A percentile compares a stretch with the other conserved stretches of the same genome.
Evolutionary conservation across 2,329 filamentous ascomycete genomes (phyloP).

Genomic region (Massarina eburnea): DNA sequence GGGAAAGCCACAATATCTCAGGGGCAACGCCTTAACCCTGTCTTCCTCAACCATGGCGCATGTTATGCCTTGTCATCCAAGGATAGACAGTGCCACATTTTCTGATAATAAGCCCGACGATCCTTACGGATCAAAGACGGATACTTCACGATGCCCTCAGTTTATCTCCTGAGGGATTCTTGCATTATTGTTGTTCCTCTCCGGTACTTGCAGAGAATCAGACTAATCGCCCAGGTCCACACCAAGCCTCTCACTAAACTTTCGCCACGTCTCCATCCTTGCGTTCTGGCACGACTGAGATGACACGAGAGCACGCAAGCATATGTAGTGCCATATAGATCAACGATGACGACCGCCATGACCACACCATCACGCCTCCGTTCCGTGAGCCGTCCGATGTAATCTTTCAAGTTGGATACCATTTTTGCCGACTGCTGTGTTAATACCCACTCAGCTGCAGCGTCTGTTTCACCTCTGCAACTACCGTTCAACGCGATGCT

Average conservation of each 20-base stretch:
- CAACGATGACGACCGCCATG: slow-evolving; percentile 15
- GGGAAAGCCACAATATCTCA: slow-evolving; percentile 31
- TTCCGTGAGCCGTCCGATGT: slow-evolving; percentile 12
- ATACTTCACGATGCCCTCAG: background rate
- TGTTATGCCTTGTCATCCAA: slow-evolving; percentile 13
- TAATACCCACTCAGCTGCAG: slow-evolving; percentile 6
- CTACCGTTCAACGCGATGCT: slow-evolving; percentile 6
- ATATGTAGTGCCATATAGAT: slow-evolving; percentile 15
- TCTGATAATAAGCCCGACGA: slow-evolving; percentile 5
- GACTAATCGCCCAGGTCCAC: background rate
- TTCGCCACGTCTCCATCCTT: slow-evolving; percentile 11
- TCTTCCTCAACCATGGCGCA: slow-evolving; percentile 23
- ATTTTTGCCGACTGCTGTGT: slow-evolving; percentile 9
- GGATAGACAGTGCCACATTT: slow-evolving; percentile 8
- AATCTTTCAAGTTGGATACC: slow-evolving; percentile 3
- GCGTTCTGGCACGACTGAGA: slow-evolving; percentile 10
- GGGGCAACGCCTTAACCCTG: slow-evolving; percentile 25
- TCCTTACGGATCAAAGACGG: background rate
- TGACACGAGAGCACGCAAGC: slow-evolving; percentile 11
- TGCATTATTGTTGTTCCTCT: background rate
- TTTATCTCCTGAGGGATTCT: background rate
- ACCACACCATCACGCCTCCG: slow-evolving; percentile 6
- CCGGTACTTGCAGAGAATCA: background rate
- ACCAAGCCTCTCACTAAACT: slow-evolving; percentile 5
- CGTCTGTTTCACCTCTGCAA: slow-evolving; percentile 7